Base-by-base conservation (phyloP, 2,329 filamentous ascomycete species). In the Cadophora malorum region DNA sequence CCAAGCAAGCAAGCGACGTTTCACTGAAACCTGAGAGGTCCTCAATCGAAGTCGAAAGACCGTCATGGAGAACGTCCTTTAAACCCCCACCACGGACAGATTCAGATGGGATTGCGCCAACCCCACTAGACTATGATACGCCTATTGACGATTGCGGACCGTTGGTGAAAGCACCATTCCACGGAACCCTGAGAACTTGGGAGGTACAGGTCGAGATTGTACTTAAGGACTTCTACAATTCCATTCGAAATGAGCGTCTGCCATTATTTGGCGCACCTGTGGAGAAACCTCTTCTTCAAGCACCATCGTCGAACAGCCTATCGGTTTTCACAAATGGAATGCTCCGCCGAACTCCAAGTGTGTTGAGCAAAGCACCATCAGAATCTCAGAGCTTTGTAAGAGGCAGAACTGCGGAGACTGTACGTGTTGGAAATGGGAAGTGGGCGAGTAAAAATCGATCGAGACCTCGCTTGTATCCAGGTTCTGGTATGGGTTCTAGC, bases 341-440 rank as follows among this genome's bases (percentile, higher is more conserved):
- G 81, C 84, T 98, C 55, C 93, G 94, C 77, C 90, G 96, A 56
- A 94, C 89, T 52, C 95, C 95, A 0, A 97, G 94, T 76, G 92
- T 96, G 6, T 84, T 98, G 68, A 97, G 94, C 83, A 97, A 97
- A 80, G 89, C 94, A 35, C 93, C 94, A 0, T 98, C 96, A 0
- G 96, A 98, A 73, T 88, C 87, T 64, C 86, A 88, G 67, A 85
- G 86, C 66, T 91, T 90, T 67, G 79, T 84, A 21, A 89, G 93
- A 63, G 92, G 92, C n/a, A 87, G 31, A 91, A 96, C 73, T 82
- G 86, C 75, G 82, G 87, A 70, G n/a, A 75, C 74, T 10, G 71
- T 76, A 1, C 75, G 77, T 76, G 79, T 67, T 72, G 79, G 71
- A 73, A 80, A 66, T 82, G 86, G 68, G 0, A 90, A 89, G 64